Conservation (phyloP, 805 yeast genomes). For the Metschnikowia cerradonensis region DNA sequence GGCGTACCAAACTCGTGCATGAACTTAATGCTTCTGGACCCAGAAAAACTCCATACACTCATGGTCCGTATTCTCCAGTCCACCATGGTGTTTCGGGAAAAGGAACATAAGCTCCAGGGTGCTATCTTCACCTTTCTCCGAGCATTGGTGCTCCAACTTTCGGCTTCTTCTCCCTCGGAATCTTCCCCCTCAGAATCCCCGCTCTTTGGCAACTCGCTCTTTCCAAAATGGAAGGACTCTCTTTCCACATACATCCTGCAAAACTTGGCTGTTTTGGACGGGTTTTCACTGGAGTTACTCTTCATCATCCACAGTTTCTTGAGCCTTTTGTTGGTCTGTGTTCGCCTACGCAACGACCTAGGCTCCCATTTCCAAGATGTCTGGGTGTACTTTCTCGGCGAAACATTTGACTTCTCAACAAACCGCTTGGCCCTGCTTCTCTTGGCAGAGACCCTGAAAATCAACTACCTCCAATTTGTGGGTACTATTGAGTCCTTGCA, state of each 20-base stretch:
- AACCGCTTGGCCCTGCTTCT: conserved; percentile 8
- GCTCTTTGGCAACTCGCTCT: conserved; percentile 9
- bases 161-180: not conserved
- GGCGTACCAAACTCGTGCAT: conserved; percentile 4
- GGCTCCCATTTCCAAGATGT: not conserved
- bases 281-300: not conserved
- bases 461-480: not conserved
- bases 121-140: conserved; percentile 15
- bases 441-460: not conserved
- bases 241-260: not conserved
- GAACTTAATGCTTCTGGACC: conserved; percentile 16
- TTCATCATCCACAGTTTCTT: conserved; percentile 9
- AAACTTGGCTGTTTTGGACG: conserved; percentile 13
- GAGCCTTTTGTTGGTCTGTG: conserved; percentile 9
- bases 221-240: conserved; percentile 21
- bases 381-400: conserved; percentile 5
- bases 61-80: conserved; percentile 25
- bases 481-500: not conserved
- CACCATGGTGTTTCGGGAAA: conserved; percentile 16
- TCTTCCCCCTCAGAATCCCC: no score
- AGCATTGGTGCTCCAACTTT: conserved; percentile 1
- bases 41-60: conserved; percentile 22
- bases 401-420: conserved; percentile 1
- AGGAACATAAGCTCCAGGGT: conserved; percentile 17
- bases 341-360: not conserved